phyloP scores from a whole-genome alignment of 345 rosid species.

The Pistacia atlantica region DNA sequence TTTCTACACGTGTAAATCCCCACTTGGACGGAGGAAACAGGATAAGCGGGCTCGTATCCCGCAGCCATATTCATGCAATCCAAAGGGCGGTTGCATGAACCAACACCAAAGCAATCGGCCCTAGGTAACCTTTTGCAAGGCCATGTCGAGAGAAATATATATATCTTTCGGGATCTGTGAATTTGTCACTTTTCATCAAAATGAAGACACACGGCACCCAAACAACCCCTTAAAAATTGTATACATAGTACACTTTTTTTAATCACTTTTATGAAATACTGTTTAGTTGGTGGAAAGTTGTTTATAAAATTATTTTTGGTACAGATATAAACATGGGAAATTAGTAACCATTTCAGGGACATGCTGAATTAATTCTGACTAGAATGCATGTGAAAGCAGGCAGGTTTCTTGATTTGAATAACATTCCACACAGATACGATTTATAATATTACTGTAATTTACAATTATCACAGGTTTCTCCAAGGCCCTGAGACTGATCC shows the following conservation, averaged over 20 bases:
- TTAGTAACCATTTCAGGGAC: not conserved
- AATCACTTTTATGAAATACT: not conserved
- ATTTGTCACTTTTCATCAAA: not conserved
- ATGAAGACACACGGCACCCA: not conserved
- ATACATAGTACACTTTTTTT: not conserved
- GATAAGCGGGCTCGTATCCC: slow-evolving; percentile 11
- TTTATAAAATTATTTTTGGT: too few relatives aligned
- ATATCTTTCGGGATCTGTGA: slow-evolving; percentile 13
- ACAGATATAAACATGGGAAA: not conserved
- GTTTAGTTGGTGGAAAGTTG: not conserved
- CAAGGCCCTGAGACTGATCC: slow-evolving; percentile 99
- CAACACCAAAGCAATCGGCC: not conserved
- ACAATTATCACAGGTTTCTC: slow-evolving; percentile 56
- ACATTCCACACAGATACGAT: not conserved
- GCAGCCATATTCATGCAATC: not conserved
- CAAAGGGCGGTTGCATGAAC: slow-evolving; percentile 7
- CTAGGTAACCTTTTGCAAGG: not conserved
- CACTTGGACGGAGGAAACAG: slow-evolving; percentile 4
- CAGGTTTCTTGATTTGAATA: not conserved
- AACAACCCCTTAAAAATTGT: not conserved
- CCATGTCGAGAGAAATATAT: not conserved
- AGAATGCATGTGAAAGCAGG: slow-evolving; percentile 3
- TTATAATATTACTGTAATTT: not conserved
- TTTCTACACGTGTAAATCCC: not conserved
- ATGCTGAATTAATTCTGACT: not conserved